phyloP scores from a whole-genome alignment of 176 grass and related monocot species.

The Phoenix roebelenii region DNA sequence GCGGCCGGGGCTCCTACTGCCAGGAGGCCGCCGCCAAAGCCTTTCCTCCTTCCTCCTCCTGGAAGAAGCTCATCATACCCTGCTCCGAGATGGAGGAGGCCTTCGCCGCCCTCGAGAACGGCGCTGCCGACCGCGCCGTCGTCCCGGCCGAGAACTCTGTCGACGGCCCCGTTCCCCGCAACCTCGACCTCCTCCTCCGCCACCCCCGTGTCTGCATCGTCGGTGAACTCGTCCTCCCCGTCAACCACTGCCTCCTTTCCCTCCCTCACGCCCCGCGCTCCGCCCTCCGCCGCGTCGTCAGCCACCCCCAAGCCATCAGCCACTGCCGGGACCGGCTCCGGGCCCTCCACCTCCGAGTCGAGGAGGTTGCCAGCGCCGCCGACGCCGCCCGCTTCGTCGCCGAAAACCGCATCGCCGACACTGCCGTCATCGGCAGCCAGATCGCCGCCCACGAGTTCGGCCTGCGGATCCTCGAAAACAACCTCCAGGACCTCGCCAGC shows the following conservation, averaged over 20 bases:
- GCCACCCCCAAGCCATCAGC: conserved; percentile 26
- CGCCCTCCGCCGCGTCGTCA: conserved; percentile 25
- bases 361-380: conserved; percentile 19
- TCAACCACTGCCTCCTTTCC: conserved; percentile 27
- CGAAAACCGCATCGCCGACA: conserved; percentile 15
- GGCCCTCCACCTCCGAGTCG: conserved; percentile 5
- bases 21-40: conserved; percentile 3
- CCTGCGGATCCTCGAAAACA: conserved; percentile 14
- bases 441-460: conserved; percentile 21
- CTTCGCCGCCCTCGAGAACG: conserved; percentile 5
- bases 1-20: conserved; percentile 7
- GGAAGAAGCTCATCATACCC: neutral
- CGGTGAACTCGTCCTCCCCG: conserved; percentile 17
- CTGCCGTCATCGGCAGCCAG: conserved; percentile 26
- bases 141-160: conserved; percentile 15
- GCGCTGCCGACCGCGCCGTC: conserved; percentile 11
- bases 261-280: neutral
- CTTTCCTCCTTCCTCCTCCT: neutral
- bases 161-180: conserved; percentile 16
- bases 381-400: conserved; percentile 17
- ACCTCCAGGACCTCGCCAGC: conserved; percentile 18
- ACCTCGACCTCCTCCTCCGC: conserved; percentile 24
- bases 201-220: conserved; percentile 7
- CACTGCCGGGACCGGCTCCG: conserved; percentile 13
- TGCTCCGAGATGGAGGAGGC: conserved; percentile 22